Base-by-base conservation (phyloP, 495 filamentous ascomycete species). In the Tuber umbilicatum region DNA sequence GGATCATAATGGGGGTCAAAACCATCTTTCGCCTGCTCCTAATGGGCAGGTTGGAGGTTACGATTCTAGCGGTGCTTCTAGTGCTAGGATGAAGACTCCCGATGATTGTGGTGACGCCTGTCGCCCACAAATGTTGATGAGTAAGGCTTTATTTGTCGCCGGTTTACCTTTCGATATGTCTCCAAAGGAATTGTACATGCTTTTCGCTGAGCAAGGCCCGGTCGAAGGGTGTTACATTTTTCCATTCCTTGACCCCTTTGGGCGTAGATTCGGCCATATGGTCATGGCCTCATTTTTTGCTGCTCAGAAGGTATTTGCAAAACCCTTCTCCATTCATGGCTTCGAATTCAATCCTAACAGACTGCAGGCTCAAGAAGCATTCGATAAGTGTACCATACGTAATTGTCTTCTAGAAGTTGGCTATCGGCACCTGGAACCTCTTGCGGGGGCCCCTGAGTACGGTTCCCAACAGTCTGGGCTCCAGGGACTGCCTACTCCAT, bases 151-250 rank as follows among this genome's bases (percentile, higher is more conserved):
- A 3, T 76, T 64, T 41, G 81, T 82, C 70, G 81, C 81, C 17
- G 82, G 82, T 45, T 35, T 82, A 16, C 81, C 81, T 7, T 68
- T 73, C 23, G 81, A 82, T 73, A 82, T 82, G 81, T 71, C 74
- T 42, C 81, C 81, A 5, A 80, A 82, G 68, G 78, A 81, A 38
- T 72, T 82, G 27, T 82, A 73, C 50, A 74, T 72, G 2, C 69
- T 82, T 31, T 82, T 82, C 73, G 73, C 75, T 3, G 73, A 78
- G 68, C 72, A 74, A 45, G 81, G 81, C 2, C 68, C 60, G 5
- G 74, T 80, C 42, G 81, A 82, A 45, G 78, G 81, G 5, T 78
- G 73, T 71, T 82, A 78, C 70, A 82, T 82, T 27, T 82, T 76
- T 50, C 80, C 78, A 21, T 73, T 69, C 9, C 69, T 73, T 14